These are phyloP conservation scores for Coniella vitis DNA, from an alignment of 2,329 filamentous ascomycete species.

Conservation along the genomic window DNA sequence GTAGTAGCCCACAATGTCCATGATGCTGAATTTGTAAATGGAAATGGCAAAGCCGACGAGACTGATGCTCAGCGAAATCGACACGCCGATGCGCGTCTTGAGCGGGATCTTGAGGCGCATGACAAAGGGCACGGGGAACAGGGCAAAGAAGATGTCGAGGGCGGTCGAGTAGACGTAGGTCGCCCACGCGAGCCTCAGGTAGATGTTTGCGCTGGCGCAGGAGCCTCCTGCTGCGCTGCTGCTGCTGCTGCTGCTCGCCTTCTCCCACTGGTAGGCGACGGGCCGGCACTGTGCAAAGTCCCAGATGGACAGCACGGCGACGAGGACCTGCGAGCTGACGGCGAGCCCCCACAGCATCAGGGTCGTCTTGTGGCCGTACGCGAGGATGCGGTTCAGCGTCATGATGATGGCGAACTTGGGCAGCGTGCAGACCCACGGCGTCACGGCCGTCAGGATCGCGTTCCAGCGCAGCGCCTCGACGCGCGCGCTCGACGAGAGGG, in stretches of 20 bases:
- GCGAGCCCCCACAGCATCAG: constrained; percentile 26
- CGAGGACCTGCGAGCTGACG: constrained; percentile 25
- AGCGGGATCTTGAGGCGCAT: constrained; percentile 27
- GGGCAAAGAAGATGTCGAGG: constrained; percentile 26
- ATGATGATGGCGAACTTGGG: constrained; percentile 29
- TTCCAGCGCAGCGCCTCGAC: constrained; percentile 24
- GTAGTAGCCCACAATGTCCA: constrained; percentile 20
- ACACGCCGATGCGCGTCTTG: constrained; percentile 21
- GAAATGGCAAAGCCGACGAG: constrained; percentile 23
- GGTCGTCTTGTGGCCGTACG: constrained; percentile 24
- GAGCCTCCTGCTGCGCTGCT: constrained; percentile 17
- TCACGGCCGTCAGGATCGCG: constrained; percentile 24
- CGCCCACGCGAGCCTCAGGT: constrained; percentile 23
- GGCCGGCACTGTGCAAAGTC: constrained; percentile 26
- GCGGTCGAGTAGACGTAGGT: constrained; percentile 25
- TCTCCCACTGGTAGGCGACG: constrained; percentile 23
- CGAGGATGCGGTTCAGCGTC: constrained; percentile 25
- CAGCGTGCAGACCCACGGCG: constrained; percentile 28
- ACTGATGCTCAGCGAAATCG: constrained; percentile 22
- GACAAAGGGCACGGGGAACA: constrained; percentile 26
- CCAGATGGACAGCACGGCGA: constrained; percentile 25
- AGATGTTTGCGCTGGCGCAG: constrained; percentile 20
- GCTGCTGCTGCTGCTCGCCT: too few relatives aligned
- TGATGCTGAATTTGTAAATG: constrained; percentile 23
- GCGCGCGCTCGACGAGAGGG: constrained; percentile 11